Conservation (phyloP, 768 basidiomycete species). For the Cyclocybe cylindracea region DNA sequence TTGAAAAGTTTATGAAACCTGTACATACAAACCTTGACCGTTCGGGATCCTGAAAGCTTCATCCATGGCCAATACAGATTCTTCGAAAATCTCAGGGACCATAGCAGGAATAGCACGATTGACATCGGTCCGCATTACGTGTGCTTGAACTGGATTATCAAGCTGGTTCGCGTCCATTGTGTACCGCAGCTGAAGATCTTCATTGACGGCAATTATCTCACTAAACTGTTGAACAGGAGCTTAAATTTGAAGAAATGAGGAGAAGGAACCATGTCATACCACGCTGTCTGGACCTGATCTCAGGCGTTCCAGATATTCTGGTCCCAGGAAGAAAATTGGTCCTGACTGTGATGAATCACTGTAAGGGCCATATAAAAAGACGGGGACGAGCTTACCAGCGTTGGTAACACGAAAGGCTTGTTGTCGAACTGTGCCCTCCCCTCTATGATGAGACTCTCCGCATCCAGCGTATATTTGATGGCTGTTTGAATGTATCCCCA, state of each 20-base stretch:
- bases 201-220: conserved; percentile 32
- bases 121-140: conserved; percentile 35
- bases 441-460: conserved; percentile 27
- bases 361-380: not conserved
- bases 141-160: conserved; percentile 34
- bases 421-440: conserved; percentile 28
- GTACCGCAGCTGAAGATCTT: conserved; percentile 36
- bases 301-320: conserved; percentile 30
- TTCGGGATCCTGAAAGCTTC: conserved; percentile 23
- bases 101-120: conserved; percentile 35
- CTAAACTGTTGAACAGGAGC: conserved; percentile 28
- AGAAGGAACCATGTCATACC: conserved; percentile 19
- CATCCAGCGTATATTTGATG: conserved; percentile 31
- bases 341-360: conserved; percentile 23
- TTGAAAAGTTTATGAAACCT: not conserved
- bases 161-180: conserved; percentile 38
- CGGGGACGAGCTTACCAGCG: conserved; percentile 21
- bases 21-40: conserved; percentile 9
- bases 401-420: conserved; percentile 36
- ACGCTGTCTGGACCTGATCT: conserved; percentile 33
- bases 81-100: conserved; percentile 38
- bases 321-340: conserved; percentile 33
- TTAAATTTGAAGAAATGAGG: not conserved
- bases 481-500: conserved; percentile 36
- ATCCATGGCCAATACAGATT: conserved; percentile 30